Evolutionary conservation across 2,329 filamentous ascomycete species (phyloP), one percentile per base, ranked within the genome.

Genomic region (Macrophomina phaseolina): DNA sequence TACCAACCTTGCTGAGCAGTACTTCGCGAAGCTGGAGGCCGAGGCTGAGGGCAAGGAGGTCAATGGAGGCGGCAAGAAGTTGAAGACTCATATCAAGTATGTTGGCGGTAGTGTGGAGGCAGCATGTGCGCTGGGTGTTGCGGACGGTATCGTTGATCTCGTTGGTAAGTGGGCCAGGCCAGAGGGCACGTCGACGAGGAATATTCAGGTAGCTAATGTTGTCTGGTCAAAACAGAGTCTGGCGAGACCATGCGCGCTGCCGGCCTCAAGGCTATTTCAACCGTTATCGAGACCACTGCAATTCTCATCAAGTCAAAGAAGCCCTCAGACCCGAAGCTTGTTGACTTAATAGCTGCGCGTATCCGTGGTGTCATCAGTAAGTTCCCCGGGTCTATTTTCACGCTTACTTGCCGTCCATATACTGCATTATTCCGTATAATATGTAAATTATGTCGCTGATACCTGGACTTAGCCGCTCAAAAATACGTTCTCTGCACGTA

Each of bases 161-260:
- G 95, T 99, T 76, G 93, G 93, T 95, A 81, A 77, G 91, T 87
- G 38, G 14, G 32, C 23, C 23, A n/a, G 6, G 23, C 18, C 1
- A 12, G 16, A 32, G 9, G 16, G 8, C 18, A 6, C 14, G 23
- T 14, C 23, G 23, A 23, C 23, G 23, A 23, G 23, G 23, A 23
- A 23, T 23, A 23, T 23, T 23, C 23, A 23, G 23, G 23, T 23
- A 23, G 3, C 3, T 23, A 23, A 23, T 23, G 23, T 23, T 23
- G 23, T 23, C 23, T 23, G 23, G 23, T 23, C 23, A 32, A 11
- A 9, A 23, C 72, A 95, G 94, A 99, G 84, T 98, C 95, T 23
- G 95, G 95, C 66, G 94, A 98, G 81, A 99, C 95, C 0, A 99
- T 99, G 95, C 91, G 92, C 75, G 95, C 94, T 23, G 94, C 94